A percentile compares a stretch with the other conserved stretches of the same genome.
Conservation (phyloP, 495 filamentous ascomycete species). For the Bombardia bombarda region DNA sequence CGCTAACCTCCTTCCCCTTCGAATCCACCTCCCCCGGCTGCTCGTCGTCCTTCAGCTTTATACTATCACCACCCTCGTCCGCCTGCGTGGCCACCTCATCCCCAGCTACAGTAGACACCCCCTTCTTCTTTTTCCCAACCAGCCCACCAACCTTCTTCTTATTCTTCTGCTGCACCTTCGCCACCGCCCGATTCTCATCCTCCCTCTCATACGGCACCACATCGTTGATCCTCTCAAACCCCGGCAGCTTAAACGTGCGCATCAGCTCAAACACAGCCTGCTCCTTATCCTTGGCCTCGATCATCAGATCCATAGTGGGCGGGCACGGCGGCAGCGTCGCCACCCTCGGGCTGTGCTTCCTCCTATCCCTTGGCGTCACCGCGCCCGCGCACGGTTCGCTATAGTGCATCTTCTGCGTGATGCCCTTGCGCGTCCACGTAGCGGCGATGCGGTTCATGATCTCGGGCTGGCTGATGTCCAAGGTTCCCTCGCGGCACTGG, state of each 20-base stretch:
- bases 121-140: conserved; percentile 13
- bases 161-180: conserved; percentile 45
- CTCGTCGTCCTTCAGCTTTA: no score
- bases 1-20: conserved; percentile 38
- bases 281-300: conserved; percentile 97
- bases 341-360: conserved; percentile 79
- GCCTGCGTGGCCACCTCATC: conserved; percentile 23
- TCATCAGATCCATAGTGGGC: conserved; percentile 87
- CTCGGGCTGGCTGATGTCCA: conserved; percentile 66
- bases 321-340: conserved; percentile 72
- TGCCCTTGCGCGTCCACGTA: conserved; percentile 81
- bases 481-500: conserved; percentile 73
- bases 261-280: conserved; percentile 95
- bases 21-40: no score
- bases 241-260: conserved; percentile 75
- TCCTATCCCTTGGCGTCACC: conserved; percentile 63
- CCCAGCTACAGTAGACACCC: no score
- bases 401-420: conserved; percentile 96
- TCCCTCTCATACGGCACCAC: conserved; percentile 66
- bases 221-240: conserved; percentile 66
- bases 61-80: conserved; percentile 37
- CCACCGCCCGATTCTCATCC: conserved; percentile 66
- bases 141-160: conserved; percentile 11
- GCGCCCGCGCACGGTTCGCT: conserved; percentile 70
- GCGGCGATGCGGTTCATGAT: conserved; percentile 56